Evolutionary conservation across 495 filamentous ascomycete genomes (phyloP).

Genomic region (Podospora comata): DNA sequence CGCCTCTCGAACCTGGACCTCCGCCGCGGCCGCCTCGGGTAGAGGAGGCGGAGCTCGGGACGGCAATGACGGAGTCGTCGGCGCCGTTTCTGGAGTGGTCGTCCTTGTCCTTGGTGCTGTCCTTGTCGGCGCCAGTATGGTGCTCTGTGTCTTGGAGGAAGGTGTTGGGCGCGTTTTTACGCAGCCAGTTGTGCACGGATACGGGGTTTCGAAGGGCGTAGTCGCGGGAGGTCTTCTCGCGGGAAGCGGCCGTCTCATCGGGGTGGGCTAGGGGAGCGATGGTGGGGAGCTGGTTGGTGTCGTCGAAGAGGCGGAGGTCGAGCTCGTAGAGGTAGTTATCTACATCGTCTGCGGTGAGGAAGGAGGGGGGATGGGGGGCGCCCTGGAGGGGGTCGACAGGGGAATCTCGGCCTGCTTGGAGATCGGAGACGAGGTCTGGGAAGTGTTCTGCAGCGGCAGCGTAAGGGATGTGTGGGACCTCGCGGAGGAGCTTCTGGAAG

Average conservation of each 20-base stretch:
- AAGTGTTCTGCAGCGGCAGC: conserved; percentile 38
- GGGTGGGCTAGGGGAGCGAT: conserved; percentile 41
- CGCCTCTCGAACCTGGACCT: conserved; percentile 32
- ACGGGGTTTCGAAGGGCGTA: conserved; percentile 71
- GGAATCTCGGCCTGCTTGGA: conserved; percentile 38
- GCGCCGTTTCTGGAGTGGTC: conserved; percentile 7
- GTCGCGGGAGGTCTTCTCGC: conserved; percentile 44
- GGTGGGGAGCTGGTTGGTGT: conserved; percentile 28
- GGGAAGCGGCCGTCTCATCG: conserved; percentile 10
- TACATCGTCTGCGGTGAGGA: conserved; percentile 72
- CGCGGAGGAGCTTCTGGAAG: conserved; percentile 38
- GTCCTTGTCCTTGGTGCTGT: conserved; percentile 23
- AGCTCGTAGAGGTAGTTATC: conserved; percentile 73
- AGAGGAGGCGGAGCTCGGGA: neutral
- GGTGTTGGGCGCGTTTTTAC: conserved; percentile 74
- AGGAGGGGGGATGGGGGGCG: conserved; percentile 46
- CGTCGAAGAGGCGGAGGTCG: conserved; percentile 55
- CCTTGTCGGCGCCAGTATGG: conserved; percentile 43
- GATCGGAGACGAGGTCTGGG: conserved; percentile 40
- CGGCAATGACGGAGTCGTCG: neutral
- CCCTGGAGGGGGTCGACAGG: conserved; percentile 38
- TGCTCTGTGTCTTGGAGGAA: conserved; percentile 79
- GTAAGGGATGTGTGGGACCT: conserved; percentile 42
- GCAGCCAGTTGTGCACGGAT: conserved; percentile 87
- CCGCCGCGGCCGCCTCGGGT: conserved; percentile 38